Percentiles rank a stretch among this genome's conserved stretches.
Conservation (phyloP, 129 eudicot species). For the Tagetes erecta region DNA sequence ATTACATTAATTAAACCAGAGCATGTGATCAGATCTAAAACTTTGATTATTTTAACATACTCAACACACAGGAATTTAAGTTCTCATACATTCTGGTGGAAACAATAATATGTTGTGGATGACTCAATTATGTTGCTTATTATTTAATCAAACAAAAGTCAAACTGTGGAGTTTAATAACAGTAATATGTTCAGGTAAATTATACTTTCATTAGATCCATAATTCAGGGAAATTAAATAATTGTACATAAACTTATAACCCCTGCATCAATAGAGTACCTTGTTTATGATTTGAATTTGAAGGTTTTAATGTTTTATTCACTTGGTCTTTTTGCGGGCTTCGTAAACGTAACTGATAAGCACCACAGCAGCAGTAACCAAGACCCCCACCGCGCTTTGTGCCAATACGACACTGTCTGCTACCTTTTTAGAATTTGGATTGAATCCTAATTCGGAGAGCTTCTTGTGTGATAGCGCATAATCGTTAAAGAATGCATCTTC, state of each 20-base stretch:
- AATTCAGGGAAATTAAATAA: background rate
- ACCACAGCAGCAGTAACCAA: slow-evolving; percentile 89
- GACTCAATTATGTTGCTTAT: slow-evolving; percentile 20
- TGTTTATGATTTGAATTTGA: background rate
- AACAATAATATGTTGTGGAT: slow-evolving; percentile 29
- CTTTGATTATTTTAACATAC: slow-evolving; percentile 19
- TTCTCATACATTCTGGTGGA: slow-evolving; percentile 31
- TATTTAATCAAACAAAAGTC: slow-evolving; percentile 38
- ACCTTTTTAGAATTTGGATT: slow-evolving; percentile 51
- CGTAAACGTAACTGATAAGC: slow-evolving; percentile 67
- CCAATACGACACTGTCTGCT: slow-evolving; percentile 64
- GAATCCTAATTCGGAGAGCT: slow-evolving; percentile 90
- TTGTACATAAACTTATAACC: slow-evolving; percentile 25
- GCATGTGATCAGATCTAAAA: slow-evolving; percentile 46
- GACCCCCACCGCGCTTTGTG: slow-evolving; percentile 91
- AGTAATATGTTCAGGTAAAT: background rate
- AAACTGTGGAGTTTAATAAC: slow-evolving; percentile 10
- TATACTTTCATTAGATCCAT: background rate
- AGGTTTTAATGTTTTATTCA: slow-evolving; percentile 24
- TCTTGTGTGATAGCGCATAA: slow-evolving; percentile 89
- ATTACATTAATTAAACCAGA: background rate
- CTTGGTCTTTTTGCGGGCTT: slow-evolving; percentile 64
- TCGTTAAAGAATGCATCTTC: slow-evolving; percentile 87
- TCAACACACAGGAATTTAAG: slow-evolving; percentile 27
- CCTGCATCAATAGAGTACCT: slow-evolving; percentile 15